Evolutionary conservation across 306 rosid species (phyloP).

Genomic region (Prunus mongolica): DNA sequence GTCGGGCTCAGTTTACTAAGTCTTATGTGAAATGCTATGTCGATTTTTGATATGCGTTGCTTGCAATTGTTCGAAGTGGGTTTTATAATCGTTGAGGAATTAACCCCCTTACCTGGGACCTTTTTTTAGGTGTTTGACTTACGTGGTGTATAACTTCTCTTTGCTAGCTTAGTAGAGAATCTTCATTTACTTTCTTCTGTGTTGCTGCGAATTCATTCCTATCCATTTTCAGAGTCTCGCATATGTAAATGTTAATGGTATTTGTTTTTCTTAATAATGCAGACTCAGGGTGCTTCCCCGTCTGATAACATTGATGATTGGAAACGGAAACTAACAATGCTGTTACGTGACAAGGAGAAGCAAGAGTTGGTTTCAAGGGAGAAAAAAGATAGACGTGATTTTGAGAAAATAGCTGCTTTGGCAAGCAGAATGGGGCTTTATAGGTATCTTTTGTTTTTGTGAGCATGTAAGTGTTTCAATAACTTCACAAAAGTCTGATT

Average conservation of each 20-base stretch:
- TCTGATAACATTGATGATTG: slow-evolving; percentile 45
- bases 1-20: neutral
- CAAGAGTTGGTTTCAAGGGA: slow-evolving; percentile 80
- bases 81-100: neutral
- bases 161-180: neutral
- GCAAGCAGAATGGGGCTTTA: slow-evolving; percentile 80
- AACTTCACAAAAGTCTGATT: slow-evolving; percentile 17
- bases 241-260: neutral
- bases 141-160: neutral
- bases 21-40: neutral
- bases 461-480: neutral
- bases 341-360: slow-evolving; percentile 57
- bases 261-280: slow-evolving; percentile 2
- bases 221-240: neutral
- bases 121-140: neutral
- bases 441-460: slow-evolving; percentile 44
- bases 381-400: slow-evolving; percentile 79
- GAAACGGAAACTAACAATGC: slow-evolving; percentile 52
- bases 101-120: neutral
- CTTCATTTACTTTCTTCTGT: neutral
- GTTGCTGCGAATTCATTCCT: neutral
- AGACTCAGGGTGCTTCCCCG: slow-evolving; percentile 44
- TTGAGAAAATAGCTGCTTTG: slow-evolving; percentile 61
- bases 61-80: neutral
- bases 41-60: neutral